phyloP scores from a whole-genome alignment of 306 rosid species.

The Fragaria nilgerrensis region DNA sequence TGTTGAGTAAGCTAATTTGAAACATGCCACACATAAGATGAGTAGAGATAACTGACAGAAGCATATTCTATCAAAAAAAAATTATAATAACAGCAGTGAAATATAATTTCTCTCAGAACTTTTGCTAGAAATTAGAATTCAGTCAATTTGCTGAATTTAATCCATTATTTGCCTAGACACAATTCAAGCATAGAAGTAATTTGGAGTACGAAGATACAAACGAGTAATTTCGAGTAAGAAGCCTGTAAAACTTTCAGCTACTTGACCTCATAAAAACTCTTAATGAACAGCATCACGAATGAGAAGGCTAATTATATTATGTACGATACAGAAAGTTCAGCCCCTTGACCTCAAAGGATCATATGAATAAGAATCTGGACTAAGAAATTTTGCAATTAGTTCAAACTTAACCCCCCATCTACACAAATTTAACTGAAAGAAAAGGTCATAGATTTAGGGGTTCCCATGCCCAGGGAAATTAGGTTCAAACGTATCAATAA shows the following conservation, averaged over 20 bases:
- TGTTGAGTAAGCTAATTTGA: slow-evolving; percentile 21
- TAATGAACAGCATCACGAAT: background rate
- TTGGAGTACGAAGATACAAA: background rate
- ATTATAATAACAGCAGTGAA: background rate
- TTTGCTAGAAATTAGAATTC: background rate
- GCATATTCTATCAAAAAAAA: background rate
- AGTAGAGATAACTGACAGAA: background rate
- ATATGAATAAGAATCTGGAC: background rate
- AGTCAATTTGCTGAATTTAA: no score
- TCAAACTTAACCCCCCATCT: background rate
- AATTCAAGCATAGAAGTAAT: background rate
- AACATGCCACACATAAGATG: background rate
- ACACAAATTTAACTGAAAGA: background rate
- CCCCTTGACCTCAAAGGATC: background rate
- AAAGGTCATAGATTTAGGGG: no score
- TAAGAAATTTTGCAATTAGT: background rate
- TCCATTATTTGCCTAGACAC: no score
- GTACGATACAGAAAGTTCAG: background rate
- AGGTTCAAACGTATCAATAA: background rate
- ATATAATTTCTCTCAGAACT: background rate
- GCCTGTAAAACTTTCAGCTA: background rate
- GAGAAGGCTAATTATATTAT: background rate
- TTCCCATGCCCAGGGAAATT: background rate
- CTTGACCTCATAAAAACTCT: background rate
- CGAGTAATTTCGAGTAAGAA: background rate